Evolutionary conservation across 345 rosid species (phyloP), one percentile per base, ranked within the genome.

Genomic region (Boechera divaricarpa): DNA sequence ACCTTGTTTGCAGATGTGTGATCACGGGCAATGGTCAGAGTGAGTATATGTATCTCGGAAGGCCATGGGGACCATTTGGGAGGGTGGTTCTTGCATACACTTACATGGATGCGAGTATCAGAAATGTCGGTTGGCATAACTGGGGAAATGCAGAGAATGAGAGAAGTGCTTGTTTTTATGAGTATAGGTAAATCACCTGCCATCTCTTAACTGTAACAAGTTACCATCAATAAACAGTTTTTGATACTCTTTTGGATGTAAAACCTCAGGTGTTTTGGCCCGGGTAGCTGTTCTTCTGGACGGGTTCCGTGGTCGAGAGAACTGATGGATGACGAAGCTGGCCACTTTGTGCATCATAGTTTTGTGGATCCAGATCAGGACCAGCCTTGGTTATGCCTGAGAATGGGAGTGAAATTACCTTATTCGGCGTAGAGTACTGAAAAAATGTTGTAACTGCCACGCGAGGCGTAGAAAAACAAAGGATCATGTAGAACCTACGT

Each of bases 51-150:
- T 72, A 87, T 83, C 97, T 92, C 1, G 98, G 98, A 75, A 86
- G 98, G 18, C 99, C 98, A 53, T 91, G 96, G 98, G 98, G 97
- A 81, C 98, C 96, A 28, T 91, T 95, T 18, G 97, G 97, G 80
- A 89, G 98, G 67, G 99, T 89, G 69, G 92, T 95, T 10, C 86
- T 87, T 80, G 95, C 92, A 16, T 85, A 87, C 77, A 90, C 94
- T 10, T 88, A 82, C 69, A 87, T 95, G 93, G 99, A 91, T 83
- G 86, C 86, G 0, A 88, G 97, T 57, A 77, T 92, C 77, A 89
- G 68, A 72, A 83, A 83, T 9, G 78, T 48, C 0, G 99, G 99
- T 31, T 95, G 99, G 99, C 68, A 92, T 76, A 95, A 92, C 67
- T 95, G 98, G 98, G 90, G 90, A 64, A 92, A 92, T 61, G 38